A percentile compares a stretch with the other conserved stretches of the same genome.
phyloP scores from a whole-genome alignment of 176 grass and related monocot genomes.

The Stipa capillata region DNA sequence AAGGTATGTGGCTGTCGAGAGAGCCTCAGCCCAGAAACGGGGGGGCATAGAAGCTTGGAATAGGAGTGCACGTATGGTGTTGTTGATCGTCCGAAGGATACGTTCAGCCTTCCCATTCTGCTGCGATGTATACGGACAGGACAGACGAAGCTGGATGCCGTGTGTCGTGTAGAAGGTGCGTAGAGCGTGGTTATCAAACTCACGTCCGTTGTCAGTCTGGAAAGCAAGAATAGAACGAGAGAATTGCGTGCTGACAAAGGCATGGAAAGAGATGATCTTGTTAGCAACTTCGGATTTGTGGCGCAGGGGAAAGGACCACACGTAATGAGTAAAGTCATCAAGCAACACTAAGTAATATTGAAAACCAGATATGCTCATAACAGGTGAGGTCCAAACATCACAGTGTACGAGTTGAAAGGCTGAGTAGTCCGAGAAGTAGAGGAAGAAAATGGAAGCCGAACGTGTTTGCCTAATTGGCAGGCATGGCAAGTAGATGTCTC shows the following conservation, averaged over 20 bases:
- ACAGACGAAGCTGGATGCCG: not conserved
- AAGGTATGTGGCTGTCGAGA: not conserved
- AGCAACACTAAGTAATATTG: no score
- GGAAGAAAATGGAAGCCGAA: no score
- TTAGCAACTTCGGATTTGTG: not conserved
- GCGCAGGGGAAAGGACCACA: not conserved
- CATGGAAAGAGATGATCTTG: no score
- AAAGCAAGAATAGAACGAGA: no score
- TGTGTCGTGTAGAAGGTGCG: not conserved
- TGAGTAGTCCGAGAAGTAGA: no score
- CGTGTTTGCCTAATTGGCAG: no score
- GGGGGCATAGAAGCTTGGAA: not conserved
- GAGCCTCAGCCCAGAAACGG: not conserved
- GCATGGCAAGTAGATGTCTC: no score
- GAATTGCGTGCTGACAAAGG: no score
- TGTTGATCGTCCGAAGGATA: not conserved
- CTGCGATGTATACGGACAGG: not conserved
- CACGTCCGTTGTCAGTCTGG: not conserved
- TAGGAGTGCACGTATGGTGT: accelerated
- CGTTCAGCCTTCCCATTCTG: not conserved
- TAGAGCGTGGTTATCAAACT: not conserved
- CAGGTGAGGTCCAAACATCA: no score
- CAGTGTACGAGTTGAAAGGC: no score
- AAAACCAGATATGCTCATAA: no score
- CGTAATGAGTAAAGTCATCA: not conserved